These are phyloP conservation scores for Mortierella sp. DNA, from an alignment of 371 early-diverging fungal species.

Conservation along the genomic window DNA sequence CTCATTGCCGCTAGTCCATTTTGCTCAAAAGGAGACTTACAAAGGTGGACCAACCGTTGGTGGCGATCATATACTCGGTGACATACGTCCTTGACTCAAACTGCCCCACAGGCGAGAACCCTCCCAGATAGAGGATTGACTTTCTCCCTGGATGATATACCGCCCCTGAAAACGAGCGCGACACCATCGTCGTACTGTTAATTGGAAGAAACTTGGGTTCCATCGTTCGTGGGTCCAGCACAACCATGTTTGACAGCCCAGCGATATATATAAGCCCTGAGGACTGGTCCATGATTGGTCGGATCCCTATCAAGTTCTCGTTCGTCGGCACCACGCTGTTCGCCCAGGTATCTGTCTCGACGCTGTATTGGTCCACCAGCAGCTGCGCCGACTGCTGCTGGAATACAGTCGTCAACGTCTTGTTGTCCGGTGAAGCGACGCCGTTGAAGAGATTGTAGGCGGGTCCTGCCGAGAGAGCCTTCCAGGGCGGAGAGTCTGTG, in stretches of 20 bases:
- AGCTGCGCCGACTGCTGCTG: background rate
- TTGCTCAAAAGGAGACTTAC: background rate
- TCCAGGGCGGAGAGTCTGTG: slow-evolving; percentile 26
- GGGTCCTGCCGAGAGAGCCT: background rate
- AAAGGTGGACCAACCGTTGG: background rate
- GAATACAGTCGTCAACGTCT: slow-evolving; percentile 13
- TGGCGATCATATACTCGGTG: background rate
- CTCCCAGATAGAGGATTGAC: slow-evolving; percentile 19
- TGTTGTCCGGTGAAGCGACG: slow-evolving; percentile 18
- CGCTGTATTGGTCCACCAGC: background rate
- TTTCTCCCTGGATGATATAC: slow-evolving; percentile 19
- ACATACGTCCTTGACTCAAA: background rate
- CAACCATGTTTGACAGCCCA: background rate
- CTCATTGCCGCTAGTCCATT: background rate
- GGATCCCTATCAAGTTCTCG: background rate
- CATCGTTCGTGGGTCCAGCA: background rate
- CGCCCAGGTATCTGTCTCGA: slow-evolving; percentile 5
- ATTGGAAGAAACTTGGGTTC: background rate
- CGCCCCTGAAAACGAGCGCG: slow-evolving; percentile 13
- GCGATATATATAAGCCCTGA: slow-evolving; percentile 25
- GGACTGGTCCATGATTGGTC: slow-evolving; percentile 17
- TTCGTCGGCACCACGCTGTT: background rate
- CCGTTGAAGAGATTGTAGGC: background rate
- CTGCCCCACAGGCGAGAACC: background rate
- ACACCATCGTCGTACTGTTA: background rate